Conservation (phyloP, 805 yeast genomes). For the Candida golubevii region DNA sequence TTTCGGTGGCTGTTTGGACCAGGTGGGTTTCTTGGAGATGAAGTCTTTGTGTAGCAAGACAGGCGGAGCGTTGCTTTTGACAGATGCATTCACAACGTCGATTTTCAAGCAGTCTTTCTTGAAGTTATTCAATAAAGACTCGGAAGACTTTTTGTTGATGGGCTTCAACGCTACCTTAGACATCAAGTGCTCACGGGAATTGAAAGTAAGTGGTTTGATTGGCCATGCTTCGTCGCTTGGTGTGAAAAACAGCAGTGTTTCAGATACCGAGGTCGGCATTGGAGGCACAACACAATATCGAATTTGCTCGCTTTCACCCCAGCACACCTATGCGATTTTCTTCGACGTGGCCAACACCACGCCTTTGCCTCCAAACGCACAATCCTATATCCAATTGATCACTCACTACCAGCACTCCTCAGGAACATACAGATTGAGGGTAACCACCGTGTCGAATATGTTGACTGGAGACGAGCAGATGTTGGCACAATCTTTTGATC, state of each 20-base stretch:
- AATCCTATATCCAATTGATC: constrained; percentile 70
- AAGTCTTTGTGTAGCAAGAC: constrained; percentile 77
- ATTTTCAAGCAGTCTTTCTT: constrained; percentile 90
- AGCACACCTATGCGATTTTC: constrained; percentile 83
- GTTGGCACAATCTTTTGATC: constrained; percentile 77
- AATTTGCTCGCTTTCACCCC: constrained; percentile 79
- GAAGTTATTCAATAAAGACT: constrained; percentile 83
- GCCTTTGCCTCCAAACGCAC: constrained; percentile 44
- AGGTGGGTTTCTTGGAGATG: constrained; percentile 94
- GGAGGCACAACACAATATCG: constrained; percentile 91
- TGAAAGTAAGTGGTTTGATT: constrained; percentile 87
- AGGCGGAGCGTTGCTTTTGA: constrained; percentile 83
- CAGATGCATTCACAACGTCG: constrained; percentile 93
- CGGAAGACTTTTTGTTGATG: constrained; percentile 79
- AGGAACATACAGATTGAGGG: constrained; percentile 84
- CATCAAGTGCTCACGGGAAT: constrained; percentile 79
- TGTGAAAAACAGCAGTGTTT: constrained; percentile 66
- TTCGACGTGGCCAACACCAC: constrained; percentile 65
- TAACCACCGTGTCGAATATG: constrained; percentile 71
- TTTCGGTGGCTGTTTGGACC: constrained; percentile 94
- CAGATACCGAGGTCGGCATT: constrained; percentile 90
- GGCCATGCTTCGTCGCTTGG: constrained; percentile 84
- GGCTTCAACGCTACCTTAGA: constrained; percentile 88
- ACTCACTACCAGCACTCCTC: constrained; percentile 95
- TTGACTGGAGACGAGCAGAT: constrained; percentile 48